Percentiles rank a stretch among this genome's conserved stretches.
Conservation (phyloP, 192 early-diverging fungal species). For the Rhizophagus sp. region DNA sequence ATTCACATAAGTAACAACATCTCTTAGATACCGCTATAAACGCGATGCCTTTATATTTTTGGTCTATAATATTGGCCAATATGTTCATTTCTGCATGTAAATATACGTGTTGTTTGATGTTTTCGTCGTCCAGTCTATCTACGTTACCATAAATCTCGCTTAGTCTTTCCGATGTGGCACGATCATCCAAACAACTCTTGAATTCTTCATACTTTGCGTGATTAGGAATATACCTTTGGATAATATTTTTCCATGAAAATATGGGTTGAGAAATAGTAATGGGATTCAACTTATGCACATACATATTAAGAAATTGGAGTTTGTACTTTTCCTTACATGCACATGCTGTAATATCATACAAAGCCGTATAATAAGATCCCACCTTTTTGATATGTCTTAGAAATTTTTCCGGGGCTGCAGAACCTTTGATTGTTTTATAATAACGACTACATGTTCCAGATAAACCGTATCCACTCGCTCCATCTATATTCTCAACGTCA, state of each 20-base stretch:
- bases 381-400: background rate
- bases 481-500: background rate
- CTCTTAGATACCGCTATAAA: background rate
- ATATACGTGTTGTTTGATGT: background rate
- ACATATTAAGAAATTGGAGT: background rate
- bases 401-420: background rate
- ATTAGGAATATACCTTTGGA: background rate
- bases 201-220: background rate
- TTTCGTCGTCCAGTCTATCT: background rate
- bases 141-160: background rate
- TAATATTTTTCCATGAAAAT: background rate
- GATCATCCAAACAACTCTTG: background rate
- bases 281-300: background rate
- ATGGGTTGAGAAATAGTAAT: background rate
- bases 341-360: background rate
- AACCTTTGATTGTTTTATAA: background rate
- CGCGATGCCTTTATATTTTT: background rate
- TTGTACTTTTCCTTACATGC: background rate
- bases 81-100: slow-evolving; percentile 1
- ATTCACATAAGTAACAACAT: background rate
- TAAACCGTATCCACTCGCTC: background rate
- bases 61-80: background rate
- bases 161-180: background rate
- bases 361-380: background rate
- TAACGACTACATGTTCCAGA: background rate